Base-by-base conservation (phyloP, 805 yeast species). In the Blastobotrys mokoenaii region DNA sequence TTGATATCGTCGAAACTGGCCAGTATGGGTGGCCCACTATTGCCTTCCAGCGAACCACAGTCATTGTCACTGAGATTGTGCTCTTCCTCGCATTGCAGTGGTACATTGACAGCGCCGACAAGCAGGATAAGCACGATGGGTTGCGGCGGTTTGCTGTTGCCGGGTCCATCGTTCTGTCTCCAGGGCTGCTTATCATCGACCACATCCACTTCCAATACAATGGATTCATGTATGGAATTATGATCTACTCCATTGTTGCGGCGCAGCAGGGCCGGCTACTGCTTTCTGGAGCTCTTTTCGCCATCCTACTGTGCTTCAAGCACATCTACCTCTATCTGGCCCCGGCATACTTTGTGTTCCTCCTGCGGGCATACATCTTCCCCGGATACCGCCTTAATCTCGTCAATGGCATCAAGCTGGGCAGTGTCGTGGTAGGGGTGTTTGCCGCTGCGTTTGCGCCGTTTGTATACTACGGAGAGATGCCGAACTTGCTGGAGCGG, bases 121-220 rank as follows among this genome's bases (percentile, higher is more conserved):
- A 20, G 35, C 30, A 17, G 30, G 38, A 12, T 64, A 49, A 62
- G 58, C 47, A 63, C 69, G 12, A 68, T 17, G 64, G 68, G 20
- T 72, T 70, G 51, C 65, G 80, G 40, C 73, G 82, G 20, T 82
- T 79, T 64, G 90, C 87, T 2, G 77, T 83, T 35, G 90, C 94
- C 0, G 76, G 88, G 14, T 82, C 96, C 29, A 72, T 93, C 20
- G 84, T 80, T 3, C 67, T 93, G 12, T 83, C 94, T 0, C 99
- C 99, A 0, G 97, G 96, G 0, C 70, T 94, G 54, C 67, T 93
- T 51, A 79, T 93, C 17, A 81, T 93, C 42, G 99, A 93, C 62
- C 97, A 90, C 62, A 85, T 93, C 30, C 98, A 93, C 62, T 93
- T 93, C 71, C 98, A 93, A 68, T 93, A 93, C 64, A 93, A 93